A percentile compares a stretch with the other conserved stretches of the same genome.
These are phyloP conservation scores for Dictyostelium brefeldianum DNA, from an alignment of 78 protist species.

Conservation along the genomic window DNA sequence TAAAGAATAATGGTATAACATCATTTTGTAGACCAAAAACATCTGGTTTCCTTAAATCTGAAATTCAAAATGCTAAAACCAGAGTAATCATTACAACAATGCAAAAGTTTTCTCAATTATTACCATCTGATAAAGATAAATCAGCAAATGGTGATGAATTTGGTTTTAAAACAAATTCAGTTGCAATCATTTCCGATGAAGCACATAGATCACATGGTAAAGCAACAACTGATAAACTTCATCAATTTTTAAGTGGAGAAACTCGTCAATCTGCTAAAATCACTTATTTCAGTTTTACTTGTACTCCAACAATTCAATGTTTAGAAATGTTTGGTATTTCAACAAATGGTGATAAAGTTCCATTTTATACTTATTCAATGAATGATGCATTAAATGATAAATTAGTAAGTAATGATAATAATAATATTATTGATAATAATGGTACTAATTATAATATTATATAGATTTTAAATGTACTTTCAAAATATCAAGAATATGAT, in stretches of 20 bases:
- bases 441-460: background rate
- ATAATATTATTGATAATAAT: background rate
- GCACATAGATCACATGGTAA: constrained; percentile 84
- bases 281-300: constrained; percentile 78
- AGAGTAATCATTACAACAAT: constrained; percentile 77
- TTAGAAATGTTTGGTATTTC: constrained; percentile 81
- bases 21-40: constrained; percentile 61
- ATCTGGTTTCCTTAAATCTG: constrained; percentile 40
- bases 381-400: constrained; percentile 57
- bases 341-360: constrained; percentile 27
- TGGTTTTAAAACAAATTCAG: constrained; percentile 40
- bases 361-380: constrained; percentile 77
- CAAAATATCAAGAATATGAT: background rate
- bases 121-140: constrained; percentile 47
- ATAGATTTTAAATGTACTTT: too few species aligned
- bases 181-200: constrained; percentile 79
- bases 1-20: constrained; percentile 27
- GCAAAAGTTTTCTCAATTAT: constrained; percentile 78
- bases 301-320: constrained; percentile 78
- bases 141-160: constrained; percentile 6
- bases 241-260: constrained; percentile 53
- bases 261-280: constrained; percentile 38
- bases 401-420: background rate
- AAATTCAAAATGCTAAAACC: constrained; percentile 36
- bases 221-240: constrained; percentile 51